These are phyloP conservation scores for Petunia secreta DNA, from an alignment of 257 asterid species.

Conservation along the genomic window DNA sequence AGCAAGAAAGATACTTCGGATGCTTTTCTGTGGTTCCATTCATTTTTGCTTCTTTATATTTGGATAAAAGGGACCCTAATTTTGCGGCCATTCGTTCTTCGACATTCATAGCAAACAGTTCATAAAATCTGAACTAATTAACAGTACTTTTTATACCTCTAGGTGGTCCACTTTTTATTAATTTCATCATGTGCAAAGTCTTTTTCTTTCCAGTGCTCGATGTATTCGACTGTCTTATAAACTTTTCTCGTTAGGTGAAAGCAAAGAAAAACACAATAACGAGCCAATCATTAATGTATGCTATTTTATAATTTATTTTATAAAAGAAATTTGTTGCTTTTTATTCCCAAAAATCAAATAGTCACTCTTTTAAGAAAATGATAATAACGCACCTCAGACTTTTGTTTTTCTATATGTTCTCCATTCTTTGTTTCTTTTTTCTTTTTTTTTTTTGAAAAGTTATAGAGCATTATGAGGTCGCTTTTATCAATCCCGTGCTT, in stretches of 20 bases:
- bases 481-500: neutral
- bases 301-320: too few relatives aligned
- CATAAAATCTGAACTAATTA: neutral
- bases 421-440: neutral
- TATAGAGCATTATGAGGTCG: neutral
- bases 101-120: neutral
- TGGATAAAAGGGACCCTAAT: neutral
- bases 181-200: constrained; percentile 2
- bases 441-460: neutral
- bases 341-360: too few relatives aligned
- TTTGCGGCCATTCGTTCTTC: neutral
- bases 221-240: neutral
- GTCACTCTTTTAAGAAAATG: neutral
- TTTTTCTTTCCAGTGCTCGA: neutral
- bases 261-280: neutral
- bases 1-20: too few relatives aligned
- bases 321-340: neutral
- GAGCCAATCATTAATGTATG: neutral
- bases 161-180: neutral
- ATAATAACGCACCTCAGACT: neutral
- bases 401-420: too few relatives aligned
- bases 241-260: neutral
- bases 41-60: neutral
- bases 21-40: neutral
- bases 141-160: neutral